Evolutionary conservation across 139 green algal genomes (phyloP).

Genomic region (Chlorella sp.): DNA sequence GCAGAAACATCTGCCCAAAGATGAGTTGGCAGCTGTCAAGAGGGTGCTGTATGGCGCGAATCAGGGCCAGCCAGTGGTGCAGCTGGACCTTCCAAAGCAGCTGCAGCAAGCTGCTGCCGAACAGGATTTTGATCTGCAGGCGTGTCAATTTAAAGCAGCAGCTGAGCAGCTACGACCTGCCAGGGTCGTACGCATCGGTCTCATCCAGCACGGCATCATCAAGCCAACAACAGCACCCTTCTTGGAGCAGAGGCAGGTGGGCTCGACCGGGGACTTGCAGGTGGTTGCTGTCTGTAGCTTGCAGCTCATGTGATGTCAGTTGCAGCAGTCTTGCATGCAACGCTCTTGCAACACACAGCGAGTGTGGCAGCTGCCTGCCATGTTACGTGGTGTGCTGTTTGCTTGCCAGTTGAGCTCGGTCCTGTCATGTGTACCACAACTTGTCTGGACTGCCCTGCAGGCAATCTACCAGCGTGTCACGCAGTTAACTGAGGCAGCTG

Average conservation of each 20-base stretch:
- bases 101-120: not conserved
- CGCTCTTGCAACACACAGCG: no score
- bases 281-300: not conserved
- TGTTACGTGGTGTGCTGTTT: no score
- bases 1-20: not conserved
- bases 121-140: constrained; percentile 61
- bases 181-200: constrained; percentile 64
- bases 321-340: no score
- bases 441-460: constrained; percentile 16
- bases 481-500: constrained; percentile 68
- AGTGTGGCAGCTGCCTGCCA: not conserved
- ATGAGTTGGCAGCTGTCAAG: constrained; percentile 54
- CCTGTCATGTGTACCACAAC: no score
- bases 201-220: constrained; percentile 82
- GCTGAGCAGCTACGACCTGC: constrained; percentile 75
- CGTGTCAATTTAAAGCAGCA: constrained; percentile 65
- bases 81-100: not conserved
- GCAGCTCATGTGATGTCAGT: no score
- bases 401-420: no score
- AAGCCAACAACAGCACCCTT: not conserved
- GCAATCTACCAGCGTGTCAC: constrained; percentile 56
- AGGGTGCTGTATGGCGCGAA: constrained; percentile 56
- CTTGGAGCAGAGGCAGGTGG: not conserved
- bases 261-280: not conserved
- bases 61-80: not conserved